Conservation (phyloP, 2,329 filamentous ascomycete species). For the Aspergillus chevalieri region DNA sequence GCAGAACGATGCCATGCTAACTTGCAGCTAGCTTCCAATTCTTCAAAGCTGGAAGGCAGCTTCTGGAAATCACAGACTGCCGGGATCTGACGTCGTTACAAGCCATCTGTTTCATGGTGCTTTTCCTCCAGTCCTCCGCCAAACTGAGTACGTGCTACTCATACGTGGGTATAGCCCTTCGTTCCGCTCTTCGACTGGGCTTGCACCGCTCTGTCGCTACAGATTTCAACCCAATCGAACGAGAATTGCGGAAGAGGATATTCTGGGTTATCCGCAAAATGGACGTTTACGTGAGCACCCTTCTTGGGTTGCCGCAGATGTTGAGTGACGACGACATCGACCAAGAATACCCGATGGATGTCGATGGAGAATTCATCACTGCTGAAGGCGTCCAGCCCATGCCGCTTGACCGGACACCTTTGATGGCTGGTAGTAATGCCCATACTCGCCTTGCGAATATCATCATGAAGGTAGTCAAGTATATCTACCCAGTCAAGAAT, state of each 20-base stretch:
- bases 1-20: conserved; percentile 3
- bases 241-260: conserved; percentile 65
- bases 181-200: conserved; percentile 70
- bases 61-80: conserved; percentile 59
- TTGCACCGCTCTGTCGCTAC: conserved; percentile 67
- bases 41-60: conserved; percentile 60
- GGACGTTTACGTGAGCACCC: conserved; percentile 46
- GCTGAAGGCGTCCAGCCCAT: conserved; percentile 45
- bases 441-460: conserved; percentile 54
- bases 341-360: conserved; percentile 41
- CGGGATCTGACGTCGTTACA: conserved; percentile 70
- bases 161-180: conserved; percentile 70
- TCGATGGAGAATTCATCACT: conserved; percentile 45
- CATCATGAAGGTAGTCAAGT: conserved; percentile 56
- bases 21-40: conserved; percentile 60
- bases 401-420: conserved; percentile 49
- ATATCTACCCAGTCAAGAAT: conserved; percentile 58
- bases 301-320: conserved; percentile 45
- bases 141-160: conserved; percentile 75
- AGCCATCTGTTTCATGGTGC: conserved; percentile 69
- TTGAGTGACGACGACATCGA: conserved; percentile 47
- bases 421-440: conserved; percentile 57
- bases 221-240: conserved; percentile 63
- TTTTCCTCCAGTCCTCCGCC: conserved; percentile 74
- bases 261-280: conserved; percentile 48